Conservation (phyloP, 257 asterid genomes). For the Nicotiana benthamiana region DNA sequence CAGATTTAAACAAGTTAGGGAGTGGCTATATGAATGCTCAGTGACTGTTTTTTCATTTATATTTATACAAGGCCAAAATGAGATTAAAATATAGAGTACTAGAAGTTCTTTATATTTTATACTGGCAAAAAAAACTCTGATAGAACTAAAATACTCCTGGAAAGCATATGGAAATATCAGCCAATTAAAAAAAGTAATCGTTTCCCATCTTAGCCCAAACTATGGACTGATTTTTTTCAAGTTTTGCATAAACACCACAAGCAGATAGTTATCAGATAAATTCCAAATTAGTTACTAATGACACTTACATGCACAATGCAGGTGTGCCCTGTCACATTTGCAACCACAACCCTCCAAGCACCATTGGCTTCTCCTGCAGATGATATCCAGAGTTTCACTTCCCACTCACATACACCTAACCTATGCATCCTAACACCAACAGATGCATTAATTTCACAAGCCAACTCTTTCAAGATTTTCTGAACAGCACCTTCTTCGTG, state of each 20-base stretch:
- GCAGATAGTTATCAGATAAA: not conserved
- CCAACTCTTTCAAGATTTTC: conserved; percentile 59
- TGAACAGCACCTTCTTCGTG: conserved; percentile 60
- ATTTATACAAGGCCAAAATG: too few species aligned
- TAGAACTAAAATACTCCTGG: too few species aligned
- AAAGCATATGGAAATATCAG: too few species aligned
- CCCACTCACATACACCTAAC: conserved; percentile 93
- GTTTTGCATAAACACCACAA: not conserved
- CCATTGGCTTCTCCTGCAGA: conserved; percentile 90
- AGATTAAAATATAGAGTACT: too few species aligned
- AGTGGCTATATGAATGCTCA: too few species aligned
- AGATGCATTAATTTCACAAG: conserved; percentile 59
- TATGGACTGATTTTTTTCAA: not conserved
- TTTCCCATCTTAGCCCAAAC: not conserved
- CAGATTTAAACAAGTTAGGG: too few species aligned
- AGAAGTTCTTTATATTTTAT: too few species aligned
- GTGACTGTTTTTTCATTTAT: too few species aligned
- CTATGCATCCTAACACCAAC: conserved; percentile 94
- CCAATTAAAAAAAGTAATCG: not conserved
- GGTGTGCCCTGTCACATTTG: conserved; percentile 91
- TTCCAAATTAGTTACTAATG: not conserved
- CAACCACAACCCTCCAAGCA: conserved; percentile 91
- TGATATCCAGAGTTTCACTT: conserved; percentile 86
- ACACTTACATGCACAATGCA: conserved; percentile 84
- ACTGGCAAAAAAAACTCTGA: too few species aligned